A percentile compares a stretch with the other conserved stretches of the same genome.
Conservation (phyloP, 768 basidiomycete genomes). For the Pulveroboletus sp. region DNA sequence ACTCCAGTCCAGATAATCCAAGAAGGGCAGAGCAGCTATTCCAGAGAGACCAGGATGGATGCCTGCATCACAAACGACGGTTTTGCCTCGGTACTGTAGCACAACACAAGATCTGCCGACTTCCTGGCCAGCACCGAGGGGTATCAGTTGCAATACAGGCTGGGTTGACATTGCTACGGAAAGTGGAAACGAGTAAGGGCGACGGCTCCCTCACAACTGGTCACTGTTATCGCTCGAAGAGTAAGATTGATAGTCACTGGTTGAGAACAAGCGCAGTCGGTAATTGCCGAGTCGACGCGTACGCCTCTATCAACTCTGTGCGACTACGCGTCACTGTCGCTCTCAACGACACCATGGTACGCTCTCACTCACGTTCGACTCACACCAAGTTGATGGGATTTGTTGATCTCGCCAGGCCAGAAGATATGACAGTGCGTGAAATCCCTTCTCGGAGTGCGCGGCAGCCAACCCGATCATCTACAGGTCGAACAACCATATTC, state of each 20-base stretch:
- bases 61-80: conserved; percentile 94
- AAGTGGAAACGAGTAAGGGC: too few relatives aligned
- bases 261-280: conserved; percentile 2
- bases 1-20: conserved; percentile 98
- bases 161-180: conserved; percentile 40
- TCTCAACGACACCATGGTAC: conserved; percentile 43
- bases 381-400: background rate
- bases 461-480: conserved; percentile 24
- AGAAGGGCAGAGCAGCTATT: conserved; percentile 92
- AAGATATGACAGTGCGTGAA: conserved; percentile 88
- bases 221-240: background rate
- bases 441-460: conserved; percentile 5
- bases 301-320: conserved; percentile 2
- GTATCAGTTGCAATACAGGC: conserved; percentile 70
- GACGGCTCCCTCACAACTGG: background rate
- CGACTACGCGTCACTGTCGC: conserved; percentile 22
- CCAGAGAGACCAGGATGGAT: conserved; percentile 96
- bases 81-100: conserved; percentile 88
- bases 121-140: conserved; percentile 95
- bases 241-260: background rate
- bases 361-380: conserved; percentile 9
- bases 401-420: conserved; percentile 50
- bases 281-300: conserved; percentile 26
- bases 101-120: conserved; percentile 97
- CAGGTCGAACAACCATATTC: conserved; percentile 97